phyloP scores from a whole-genome alignment of 106 monocot species.

The Platanthera guangdongensis region DNA sequence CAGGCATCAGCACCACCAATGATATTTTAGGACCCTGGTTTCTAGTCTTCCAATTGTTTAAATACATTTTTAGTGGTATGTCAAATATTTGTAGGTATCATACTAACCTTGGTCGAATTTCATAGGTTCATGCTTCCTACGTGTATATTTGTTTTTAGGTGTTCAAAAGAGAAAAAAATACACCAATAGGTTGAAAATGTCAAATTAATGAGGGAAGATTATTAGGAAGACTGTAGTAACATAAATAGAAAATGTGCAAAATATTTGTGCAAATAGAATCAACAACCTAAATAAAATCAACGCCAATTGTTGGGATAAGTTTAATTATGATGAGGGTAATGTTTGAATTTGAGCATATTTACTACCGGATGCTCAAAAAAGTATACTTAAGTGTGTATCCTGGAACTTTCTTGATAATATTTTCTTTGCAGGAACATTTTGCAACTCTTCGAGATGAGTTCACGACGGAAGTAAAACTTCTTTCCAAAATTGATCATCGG shows the following conservation, averaged over 20 bases:
- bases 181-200: background rate
- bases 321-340: background rate
- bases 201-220: background rate
- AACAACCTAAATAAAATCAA: background rate
- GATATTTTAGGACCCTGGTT: background rate
- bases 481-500: conserved; percentile 49
- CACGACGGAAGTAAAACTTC: conserved; percentile 44
- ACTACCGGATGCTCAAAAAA: background rate
- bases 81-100: background rate
- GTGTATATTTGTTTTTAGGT: background rate
- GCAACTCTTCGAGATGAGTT: conserved; percentile 34
- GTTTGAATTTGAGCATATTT: background rate
- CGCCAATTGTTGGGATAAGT: background rate
- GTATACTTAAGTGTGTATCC: background rate
- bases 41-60: background rate
- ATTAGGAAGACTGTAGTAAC: background rate
- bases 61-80: background rate
- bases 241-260: background rate
- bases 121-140: background rate
- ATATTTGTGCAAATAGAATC: background rate
- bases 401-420: conserved; percentile 3
- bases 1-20: background rate
- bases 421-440: conserved; percentile 31
- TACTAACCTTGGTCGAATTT: background rate
- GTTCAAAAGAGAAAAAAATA: background rate